Conservation (phyloP, 768 basidiomycete species). For the Austroboletus festivus region DNA sequence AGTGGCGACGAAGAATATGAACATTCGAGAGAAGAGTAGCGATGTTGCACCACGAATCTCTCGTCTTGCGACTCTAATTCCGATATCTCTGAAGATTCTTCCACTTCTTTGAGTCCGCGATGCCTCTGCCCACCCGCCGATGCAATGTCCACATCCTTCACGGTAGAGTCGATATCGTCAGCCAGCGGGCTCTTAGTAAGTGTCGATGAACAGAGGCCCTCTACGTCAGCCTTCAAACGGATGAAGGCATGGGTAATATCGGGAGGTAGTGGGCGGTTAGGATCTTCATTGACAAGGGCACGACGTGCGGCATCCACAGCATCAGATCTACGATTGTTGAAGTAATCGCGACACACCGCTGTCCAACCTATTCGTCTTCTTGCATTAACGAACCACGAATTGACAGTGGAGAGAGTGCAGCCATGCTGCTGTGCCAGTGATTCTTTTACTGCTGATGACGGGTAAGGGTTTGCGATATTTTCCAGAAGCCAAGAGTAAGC, state of each 20-base stretch:
- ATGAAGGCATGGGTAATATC: conserved; percentile 24
- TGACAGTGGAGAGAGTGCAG: conserved; percentile 31
- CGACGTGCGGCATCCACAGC: conserved; percentile 26
- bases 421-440: conserved; percentile 26
- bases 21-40: conserved; percentile 4
- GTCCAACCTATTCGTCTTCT: conserved; percentile 54
- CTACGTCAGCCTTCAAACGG: conserved; percentile 25
- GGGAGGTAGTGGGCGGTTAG: background rate
- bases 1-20: conserved; percentile 1
- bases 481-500: conserved; percentile 42
- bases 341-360: conserved; percentile 27
- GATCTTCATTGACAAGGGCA: conserved; percentile 19
- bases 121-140: background rate
- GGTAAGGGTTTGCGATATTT: conserved; percentile 53
- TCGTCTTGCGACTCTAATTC: background rate
- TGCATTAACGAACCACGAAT: conserved; percentile 45
- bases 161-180: conserved; percentile 25
- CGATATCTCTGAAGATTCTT: background rate
- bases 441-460: conserved; percentile 28
- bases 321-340: conserved; percentile 21
- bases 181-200: conserved; percentile 28
- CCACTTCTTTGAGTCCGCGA: background rate
- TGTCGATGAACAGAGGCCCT: conserved; percentile 28
- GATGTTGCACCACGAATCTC: background rate
- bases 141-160: conserved; percentile 24